Base-by-base conservation (phyloP, 2,329 filamentous ascomycete species). In the Blumeriella jaapii region DNA sequence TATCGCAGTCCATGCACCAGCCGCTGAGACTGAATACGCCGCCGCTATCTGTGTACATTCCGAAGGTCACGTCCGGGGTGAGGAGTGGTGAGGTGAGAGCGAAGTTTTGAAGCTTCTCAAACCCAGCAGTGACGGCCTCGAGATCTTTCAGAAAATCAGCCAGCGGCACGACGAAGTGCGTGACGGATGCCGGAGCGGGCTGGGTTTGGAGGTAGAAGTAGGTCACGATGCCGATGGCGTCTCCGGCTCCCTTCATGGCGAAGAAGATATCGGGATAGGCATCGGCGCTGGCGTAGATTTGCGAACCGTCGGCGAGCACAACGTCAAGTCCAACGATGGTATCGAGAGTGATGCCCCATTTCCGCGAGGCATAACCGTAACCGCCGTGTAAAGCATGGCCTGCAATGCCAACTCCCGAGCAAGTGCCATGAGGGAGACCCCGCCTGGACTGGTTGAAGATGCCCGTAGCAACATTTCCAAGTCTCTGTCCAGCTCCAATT, bases 381-480 rank as follows among this genome's bases (percentile, higher is more conserved):
- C 62, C 65, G 4, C 65, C 66, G 27, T 15, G 68, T 2, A 69
- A 73, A 3, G 69, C 64, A 46, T 76, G 71, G 0, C 71, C 71
- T 22, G 71, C 71, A 7, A 73, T 61, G 5, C 71, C 71, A 8
- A 76, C 70, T 5, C 64, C 64, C 0, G 71, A 71, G 39, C 73
- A 77, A 1, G 69, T 68, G 7, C 72, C 72, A 36, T 77, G 72
- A 0, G 72, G 60, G 34, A 77, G 66, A 2, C 71, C 72, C n/a
- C 72, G 62, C 17, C 62, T 60, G 5, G 69, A 71, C 34, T 65
- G 60, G 6, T 62, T 50, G 37, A 71, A 64, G 7, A 77, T 56
- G 26, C 59, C 55, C 22, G 61, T 51, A 7, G 69, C 67, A 10
- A 78, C 55, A 33, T 72, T 62, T 3, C 64, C 62, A 0, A 78